A percentile compares a stretch with the other conserved stretches of the same genome.
Conservation (phyloP, 352 stramenopile genomes). For the Globisporangium echinulatum region DNA sequence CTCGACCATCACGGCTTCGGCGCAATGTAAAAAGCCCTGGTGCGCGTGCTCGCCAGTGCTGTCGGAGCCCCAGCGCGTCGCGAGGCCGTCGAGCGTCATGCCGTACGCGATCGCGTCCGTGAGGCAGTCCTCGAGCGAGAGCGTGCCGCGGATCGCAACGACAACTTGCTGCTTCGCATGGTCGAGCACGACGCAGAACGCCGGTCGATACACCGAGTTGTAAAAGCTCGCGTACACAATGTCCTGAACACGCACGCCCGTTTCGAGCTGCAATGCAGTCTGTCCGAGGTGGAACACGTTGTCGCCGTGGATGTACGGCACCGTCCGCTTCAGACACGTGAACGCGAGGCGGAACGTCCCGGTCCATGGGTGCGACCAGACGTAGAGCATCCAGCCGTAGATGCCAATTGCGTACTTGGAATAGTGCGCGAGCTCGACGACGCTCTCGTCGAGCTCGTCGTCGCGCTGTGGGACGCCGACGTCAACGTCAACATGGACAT, state of each 20-base stretch:
- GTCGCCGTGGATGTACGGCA: constrained; percentile 72
- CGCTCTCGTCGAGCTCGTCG: constrained; percentile 30
- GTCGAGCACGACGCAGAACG: constrained; percentile 79
- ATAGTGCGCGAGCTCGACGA: constrained; percentile 73
- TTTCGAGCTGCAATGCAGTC: constrained; percentile 78
- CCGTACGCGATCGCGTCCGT: constrained; percentile 84
- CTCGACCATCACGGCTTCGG: constrained; percentile 68
- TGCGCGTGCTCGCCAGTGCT: constrained; percentile 68
- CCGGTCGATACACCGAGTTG: constrained; percentile 76
- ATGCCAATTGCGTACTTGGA: constrained; percentile 85
- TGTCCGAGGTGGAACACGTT: constrained; percentile 82
- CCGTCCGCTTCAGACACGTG: constrained; percentile 57
- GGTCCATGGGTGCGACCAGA: constrained; percentile 87
- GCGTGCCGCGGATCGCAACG: constrained; percentile 74
- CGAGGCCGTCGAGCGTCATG: constrained; percentile 62
- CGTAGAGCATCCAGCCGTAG: constrained; percentile 88
- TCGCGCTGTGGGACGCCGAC: constrained; percentile 16
- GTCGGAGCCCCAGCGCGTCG: constrained; percentile 62
- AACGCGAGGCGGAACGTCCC: constrained; percentile 69
- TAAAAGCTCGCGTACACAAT: constrained; percentile 81
- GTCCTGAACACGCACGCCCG: constrained; percentile 41
- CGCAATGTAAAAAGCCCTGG: constrained; percentile 77
- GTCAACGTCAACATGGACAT: too few relatives aligned
- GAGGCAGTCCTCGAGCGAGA: constrained; percentile 84
- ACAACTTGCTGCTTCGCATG: constrained; percentile 68